phyloP scores from a whole-genome alignment of 2,329 filamentous ascomycete species.

The Aureobasidium melanogenum region DNA sequence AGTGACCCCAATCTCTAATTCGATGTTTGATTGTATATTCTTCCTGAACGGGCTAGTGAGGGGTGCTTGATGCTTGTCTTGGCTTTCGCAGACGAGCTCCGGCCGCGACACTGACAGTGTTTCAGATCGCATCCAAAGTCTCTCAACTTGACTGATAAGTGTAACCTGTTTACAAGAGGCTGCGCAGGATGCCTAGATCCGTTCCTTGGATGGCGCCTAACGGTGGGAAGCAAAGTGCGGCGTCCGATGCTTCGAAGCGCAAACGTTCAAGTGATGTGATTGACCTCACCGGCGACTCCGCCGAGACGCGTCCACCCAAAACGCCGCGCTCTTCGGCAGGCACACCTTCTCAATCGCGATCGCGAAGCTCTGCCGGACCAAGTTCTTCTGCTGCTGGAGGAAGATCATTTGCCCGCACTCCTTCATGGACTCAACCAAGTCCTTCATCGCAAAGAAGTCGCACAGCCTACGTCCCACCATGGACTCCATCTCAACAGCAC shows the following conservation, averaged over 20 bases:
- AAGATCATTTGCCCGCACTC: background rate
- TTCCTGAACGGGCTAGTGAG: background rate
- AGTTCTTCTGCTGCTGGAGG: background rate
- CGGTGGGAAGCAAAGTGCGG: background rate
- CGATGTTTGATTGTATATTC: background rate
- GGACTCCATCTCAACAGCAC: background rate
- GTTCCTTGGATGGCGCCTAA: slow-evolving; percentile 5
- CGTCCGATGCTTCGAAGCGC: background rate
- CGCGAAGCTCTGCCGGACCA: background rate
- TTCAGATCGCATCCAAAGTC: background rate
- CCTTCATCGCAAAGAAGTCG: background rate
- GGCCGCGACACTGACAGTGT: background rate
- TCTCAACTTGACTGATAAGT: background rate
- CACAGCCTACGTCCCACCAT: background rate
- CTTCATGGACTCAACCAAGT: slow-evolving; percentile 1
- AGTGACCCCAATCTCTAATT: background rate
- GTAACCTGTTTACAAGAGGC: background rate
- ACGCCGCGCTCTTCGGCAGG: background rate
- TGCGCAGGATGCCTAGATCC: slow-evolving; percentile 2
- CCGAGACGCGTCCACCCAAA: slow-evolving; percentile 1
- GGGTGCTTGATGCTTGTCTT: background rate
- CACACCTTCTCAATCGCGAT: background rate
- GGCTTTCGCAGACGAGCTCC: background rate
- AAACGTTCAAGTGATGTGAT: slow-evolving; percentile 6
- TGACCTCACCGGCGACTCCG: slow-evolving; percentile 4